Conservation (phyloP, 2,329 filamentous ascomycete species). For the Epichloe uncinata region DNA sequence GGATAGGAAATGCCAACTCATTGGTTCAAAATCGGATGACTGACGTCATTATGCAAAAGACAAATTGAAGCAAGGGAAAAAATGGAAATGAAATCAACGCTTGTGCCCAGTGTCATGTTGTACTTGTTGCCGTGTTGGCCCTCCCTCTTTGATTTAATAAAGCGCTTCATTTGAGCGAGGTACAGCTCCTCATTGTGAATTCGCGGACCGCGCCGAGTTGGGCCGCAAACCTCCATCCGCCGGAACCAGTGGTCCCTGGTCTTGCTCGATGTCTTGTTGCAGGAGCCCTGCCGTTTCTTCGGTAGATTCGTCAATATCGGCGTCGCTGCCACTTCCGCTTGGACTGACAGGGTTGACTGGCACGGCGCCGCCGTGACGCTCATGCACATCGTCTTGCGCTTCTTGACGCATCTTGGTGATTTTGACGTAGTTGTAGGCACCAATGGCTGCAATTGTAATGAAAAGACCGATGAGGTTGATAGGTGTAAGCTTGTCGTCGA, state of each 20-base stretch:
- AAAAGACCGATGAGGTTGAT: conserved; percentile 80
- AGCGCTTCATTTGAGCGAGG: background rate
- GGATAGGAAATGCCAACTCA: background rate
- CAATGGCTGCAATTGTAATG: conserved; percentile 81
- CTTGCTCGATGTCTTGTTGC: conserved; percentile 22
- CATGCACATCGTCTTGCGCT: conserved; percentile 42
- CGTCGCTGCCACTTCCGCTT: conserved; percentile 26
- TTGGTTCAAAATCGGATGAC: background rate
- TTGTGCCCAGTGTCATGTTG: conserved; percentile 4
- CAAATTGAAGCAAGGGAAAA: background rate
- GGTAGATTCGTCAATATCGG: conserved; percentile 28
- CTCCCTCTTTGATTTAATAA: background rate
- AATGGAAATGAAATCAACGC: conserved; percentile 8
- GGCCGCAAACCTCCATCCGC: conserved; percentile 26
- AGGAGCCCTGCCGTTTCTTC: conserved; percentile 35
- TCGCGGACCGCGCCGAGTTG: background rate
- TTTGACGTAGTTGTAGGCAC: conserved; percentile 88
- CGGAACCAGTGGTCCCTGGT: conserved; percentile 23
- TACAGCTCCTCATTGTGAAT: background rate
- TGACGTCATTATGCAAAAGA: conserved; percentile 6
- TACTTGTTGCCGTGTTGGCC: background rate
- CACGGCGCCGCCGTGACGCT: conserved; percentile 22
- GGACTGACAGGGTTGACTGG: conserved; percentile 22
- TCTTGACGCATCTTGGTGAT: conserved; percentile 78
- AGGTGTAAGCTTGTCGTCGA: conserved; percentile 73